Base-by-base conservation (phyloP, 345 rosid species). In the Boechera retrofracta region DNA sequence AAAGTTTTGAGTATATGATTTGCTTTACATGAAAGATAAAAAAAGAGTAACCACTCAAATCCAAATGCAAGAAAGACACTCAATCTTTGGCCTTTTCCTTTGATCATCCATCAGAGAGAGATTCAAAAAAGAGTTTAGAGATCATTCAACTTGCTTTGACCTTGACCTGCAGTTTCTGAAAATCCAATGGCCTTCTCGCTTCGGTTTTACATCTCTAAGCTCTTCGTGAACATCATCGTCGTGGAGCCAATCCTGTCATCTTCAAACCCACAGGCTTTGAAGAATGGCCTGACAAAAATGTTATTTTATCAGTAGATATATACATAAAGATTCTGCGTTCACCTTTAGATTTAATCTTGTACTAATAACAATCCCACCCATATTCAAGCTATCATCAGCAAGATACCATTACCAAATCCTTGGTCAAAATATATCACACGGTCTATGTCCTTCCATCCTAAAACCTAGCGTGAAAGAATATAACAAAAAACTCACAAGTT, bases 261-360 rank as follows among this genome's bases (percentile, higher is more conserved):
- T 72, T 86, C 87, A 86, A 92, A 94, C 64, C 96, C 98, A 79
- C 97, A 92, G 1, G 95, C 90, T 81, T 84, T 65, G 71, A 95
- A 95, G 87, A 95, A 92, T 56, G 85, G 74, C 87, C 97, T 94
- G 79, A 51, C 24, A 55, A 47, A 76, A 51, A 13, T 26, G 26
- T 11, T 55, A 5, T 2, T 57, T 55, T 31, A 72, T 58, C 38
- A 42, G 15, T 21, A 21, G 7, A 39, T 8, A 42, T 9, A 51
- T 51, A 11, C 67, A 16, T 26, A 47, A 60, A 10, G 4, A 49
- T 3, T 48, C 35, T 68, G 69, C 62, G 59, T 38, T 51, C 16
- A 36, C 44, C 39, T 45, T 24, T 18, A 13, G 11, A 7, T 6
- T 75, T 15, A 75, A 26, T 24, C 39, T 44, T 33, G 16, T 15